Percentiles rank a stretch among this genome's conserved stretches.
Conservation (phyloP, 2,329 filamentous ascomycete genomes). For the Aspergillus luchuensis region DNA sequence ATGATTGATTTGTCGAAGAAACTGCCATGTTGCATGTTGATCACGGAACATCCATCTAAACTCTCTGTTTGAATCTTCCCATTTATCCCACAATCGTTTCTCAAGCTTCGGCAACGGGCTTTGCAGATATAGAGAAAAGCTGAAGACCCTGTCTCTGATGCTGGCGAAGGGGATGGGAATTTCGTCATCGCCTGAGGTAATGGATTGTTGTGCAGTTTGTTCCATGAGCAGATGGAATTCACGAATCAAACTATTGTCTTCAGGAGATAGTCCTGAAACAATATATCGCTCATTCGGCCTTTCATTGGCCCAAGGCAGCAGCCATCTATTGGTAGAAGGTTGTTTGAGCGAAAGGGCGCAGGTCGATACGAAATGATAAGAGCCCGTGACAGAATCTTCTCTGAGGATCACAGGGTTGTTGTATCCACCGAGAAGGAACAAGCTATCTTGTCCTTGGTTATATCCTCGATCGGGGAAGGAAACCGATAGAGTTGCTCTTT, state of each 20-base stretch:
- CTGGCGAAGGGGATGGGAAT: not conserved
- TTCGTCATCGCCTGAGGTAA: not conserved
- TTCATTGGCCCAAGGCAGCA: not conserved
- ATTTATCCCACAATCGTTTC: not conserved
- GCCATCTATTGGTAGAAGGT: not conserved
- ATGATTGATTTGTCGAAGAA: not conserved
- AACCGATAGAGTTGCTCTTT: not conserved
- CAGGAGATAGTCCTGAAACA: not conserved
- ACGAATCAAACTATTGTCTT: not conserved
- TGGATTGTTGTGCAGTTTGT: not conserved
- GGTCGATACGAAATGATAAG: not conserved
- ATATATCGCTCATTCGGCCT: not conserved
- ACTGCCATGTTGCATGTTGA: slow-evolving; percentile 6
- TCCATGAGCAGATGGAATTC: not conserved
- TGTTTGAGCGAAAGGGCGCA: not conserved
- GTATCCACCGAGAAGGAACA: slow-evolving; percentile 8
- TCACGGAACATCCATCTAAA: slow-evolving; percentile 9
- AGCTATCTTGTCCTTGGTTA: not conserved
- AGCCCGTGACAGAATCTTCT: not conserved
- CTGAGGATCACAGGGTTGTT: slow-evolving; percentile 3
- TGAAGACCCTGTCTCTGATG: not conserved
- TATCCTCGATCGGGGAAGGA: not conserved
- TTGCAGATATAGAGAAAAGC: not conserved
- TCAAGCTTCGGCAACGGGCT: not conserved
- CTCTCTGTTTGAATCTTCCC: not conserved